Evolutionary conservation across 2,329 filamentous ascomycete species (phyloP).

Genomic region (Fusarium napiforme): DNA sequence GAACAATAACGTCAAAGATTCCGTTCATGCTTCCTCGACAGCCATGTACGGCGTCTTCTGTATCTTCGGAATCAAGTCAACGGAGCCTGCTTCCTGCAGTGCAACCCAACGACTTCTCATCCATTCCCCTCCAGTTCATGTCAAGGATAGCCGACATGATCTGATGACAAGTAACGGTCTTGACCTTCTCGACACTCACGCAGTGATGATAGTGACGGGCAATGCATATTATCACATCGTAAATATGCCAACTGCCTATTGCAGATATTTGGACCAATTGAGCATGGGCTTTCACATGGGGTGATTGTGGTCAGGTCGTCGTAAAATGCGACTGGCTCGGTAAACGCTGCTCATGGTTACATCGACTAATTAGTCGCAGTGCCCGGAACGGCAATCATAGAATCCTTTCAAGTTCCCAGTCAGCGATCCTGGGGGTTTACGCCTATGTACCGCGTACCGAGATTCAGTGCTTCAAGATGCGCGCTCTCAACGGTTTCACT

Average conservation of each 20-base stretch:
- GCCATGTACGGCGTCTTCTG: slow-evolving; percentile 1
- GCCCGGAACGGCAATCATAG: slow-evolving; percentile 9
- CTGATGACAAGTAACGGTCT: background rate
- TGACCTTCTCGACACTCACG: background rate
- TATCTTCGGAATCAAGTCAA: slow-evolving; percentile 2
- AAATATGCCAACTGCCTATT: background rate
- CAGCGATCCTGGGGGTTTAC: slow-evolving; percentile 12
- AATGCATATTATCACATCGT: background rate
- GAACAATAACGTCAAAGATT: background rate
- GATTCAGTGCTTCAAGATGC: background rate
- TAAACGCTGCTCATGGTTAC: slow-evolving; percentile 33
- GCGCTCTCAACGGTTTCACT: background rate
- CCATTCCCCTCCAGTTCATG: background rate
- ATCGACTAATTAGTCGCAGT: slow-evolving; percentile 14
- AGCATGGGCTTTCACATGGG: background rate
- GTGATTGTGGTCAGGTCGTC: slow-evolving; percentile 2
- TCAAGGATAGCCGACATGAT: slow-evolving; percentile 1
- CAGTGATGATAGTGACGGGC: background rate
- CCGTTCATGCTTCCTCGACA: background rate
- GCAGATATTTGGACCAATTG: background rate
- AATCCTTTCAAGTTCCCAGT: background rate
- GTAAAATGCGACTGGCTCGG: slow-evolving; percentile 34
- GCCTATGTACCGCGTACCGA: background rate
- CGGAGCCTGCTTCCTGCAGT: background rate
- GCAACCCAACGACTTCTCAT: background rate